A percentile compares a stretch with the other conserved stretches of the same genome.
Evolutionary conservation across 1,284 basidiomycete genomes (phyloP).

Genomic region (Sparassis latifolia): DNA sequence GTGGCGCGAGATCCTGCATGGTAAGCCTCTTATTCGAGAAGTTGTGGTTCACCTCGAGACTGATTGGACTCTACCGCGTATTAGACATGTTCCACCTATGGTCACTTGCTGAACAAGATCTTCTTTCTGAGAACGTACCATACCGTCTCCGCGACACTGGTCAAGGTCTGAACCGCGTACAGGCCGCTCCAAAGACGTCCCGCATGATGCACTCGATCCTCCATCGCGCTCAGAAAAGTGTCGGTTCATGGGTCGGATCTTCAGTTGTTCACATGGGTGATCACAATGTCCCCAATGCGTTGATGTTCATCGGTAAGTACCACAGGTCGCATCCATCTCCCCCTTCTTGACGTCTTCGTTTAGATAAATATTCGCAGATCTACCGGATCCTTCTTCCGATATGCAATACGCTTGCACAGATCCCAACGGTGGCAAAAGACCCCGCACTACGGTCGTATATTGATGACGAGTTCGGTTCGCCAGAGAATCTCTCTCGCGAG

Average conservation of each 20-base stretch:
- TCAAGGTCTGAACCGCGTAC: slow-evolving; percentile 78
- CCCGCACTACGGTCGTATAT: slow-evolving; percentile 70
- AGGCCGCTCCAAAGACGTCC: slow-evolving; percentile 75
- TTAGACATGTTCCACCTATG: slow-evolving; percentile 81
- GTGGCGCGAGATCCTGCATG: slow-evolving; percentile 78
- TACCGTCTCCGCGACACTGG: slow-evolving; percentile 80
- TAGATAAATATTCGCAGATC: slow-evolving; percentile 81
- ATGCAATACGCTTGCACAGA: slow-evolving; percentile 69
- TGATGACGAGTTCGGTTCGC: slow-evolving; percentile 71
- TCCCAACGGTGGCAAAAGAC: slow-evolving; percentile 55
- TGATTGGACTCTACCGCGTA: not conserved
- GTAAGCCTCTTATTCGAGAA: slow-evolving; percentile 29
- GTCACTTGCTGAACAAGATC: slow-evolving; percentile 71
- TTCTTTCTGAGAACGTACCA: slow-evolving; percentile 62
- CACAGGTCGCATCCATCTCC: no score
- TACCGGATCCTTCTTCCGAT: slow-evolving; percentile 81
- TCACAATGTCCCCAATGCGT: slow-evolving; percentile 82
- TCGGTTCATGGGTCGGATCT: slow-evolving; percentile 73
- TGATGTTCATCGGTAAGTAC: slow-evolving; percentile 64
- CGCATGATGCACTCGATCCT: slow-evolving; percentile 81
- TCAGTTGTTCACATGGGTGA: slow-evolving; percentile 58
- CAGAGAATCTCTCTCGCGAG: slow-evolving; percentile 58
- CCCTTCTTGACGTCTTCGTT: no score
- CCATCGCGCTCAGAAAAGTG: slow-evolving; percentile 68
- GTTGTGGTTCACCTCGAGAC: not conserved